Evolutionary conservation across 1,139 yeast species (phyloP), one percentile per base, ranked within the genome.

Genomic region (Dujonia santamariae): DNA sequence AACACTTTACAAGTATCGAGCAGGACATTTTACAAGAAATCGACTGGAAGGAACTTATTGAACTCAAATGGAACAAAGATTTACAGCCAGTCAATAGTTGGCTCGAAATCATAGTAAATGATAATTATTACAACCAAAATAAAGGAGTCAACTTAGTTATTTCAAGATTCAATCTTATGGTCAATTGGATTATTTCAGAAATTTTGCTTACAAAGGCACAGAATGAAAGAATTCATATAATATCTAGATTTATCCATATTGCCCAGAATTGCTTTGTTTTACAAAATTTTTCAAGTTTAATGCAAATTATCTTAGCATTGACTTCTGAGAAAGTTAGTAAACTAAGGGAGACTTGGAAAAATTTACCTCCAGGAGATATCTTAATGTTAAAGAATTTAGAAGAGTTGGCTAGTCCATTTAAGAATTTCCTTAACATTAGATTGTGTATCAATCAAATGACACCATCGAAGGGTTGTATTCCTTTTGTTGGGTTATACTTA

Each of bases 161-260:
- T 35, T 75, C 95, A 0, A 69, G 98, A 45, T 92, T 90, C 64
- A 88, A 90, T 51, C 63, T 92, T 37, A 83, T 86, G 72, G 87
- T 86, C 5, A 86, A 86, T 52, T 92, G 98, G 98, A 80, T 88
- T 32, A 80, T 86, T 28, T 85, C 96, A 1, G 96, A 92, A 59
- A 75, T 92, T 36, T 57, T 87, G 12, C 62, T 92, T 41, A 86
- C 96, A 7, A 70, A 70, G 37, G 65, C 69, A 27, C 62, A 72
- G 26, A 64, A 62, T 9, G 79, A 84, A 47, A 68, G 92, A 43
- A 78, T 78, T 28, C 71, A 75, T 37, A 73, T 90, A 1, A 75
- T 90, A 12, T 79, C 88, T 15, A 66, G 94, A 45, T 86, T 86
- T 49, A 85, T 92, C 38, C 96, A 87, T 48, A 63, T 90, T 40